Evolutionary conservation across 1,284 basidiomycete species (phyloP).

Genomic region (Boletus smithii): DNA sequence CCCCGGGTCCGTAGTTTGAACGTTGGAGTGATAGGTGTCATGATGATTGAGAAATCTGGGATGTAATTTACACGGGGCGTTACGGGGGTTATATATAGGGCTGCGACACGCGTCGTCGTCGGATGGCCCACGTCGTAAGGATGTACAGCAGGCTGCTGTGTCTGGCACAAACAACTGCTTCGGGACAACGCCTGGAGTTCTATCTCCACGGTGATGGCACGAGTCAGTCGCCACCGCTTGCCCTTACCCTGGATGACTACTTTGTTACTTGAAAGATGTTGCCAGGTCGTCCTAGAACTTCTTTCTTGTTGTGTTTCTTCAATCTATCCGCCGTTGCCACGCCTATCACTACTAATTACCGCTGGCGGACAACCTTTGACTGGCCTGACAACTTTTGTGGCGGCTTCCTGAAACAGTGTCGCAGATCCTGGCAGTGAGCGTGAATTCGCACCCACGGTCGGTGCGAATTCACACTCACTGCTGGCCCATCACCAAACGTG

Average conservation of each 20-base stretch:
- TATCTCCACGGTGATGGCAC: background rate
- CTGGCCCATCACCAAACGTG: background rate
- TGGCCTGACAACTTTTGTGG: background rate
- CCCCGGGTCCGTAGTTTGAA: background rate
- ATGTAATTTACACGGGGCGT: background rate
- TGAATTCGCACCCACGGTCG: background rate
- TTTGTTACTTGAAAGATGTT: background rate
- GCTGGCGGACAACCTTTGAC: background rate
- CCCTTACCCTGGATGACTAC: background rate
- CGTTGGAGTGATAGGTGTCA: background rate
- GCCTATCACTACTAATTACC: background rate
- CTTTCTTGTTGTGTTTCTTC: background rate
- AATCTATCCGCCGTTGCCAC: constrained; percentile 1
- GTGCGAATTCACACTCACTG: too few relatives aligned
- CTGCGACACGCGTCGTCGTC: background rate
- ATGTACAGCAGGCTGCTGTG: background rate
- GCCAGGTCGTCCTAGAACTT: background rate
- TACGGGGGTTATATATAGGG: constrained; percentile 8
- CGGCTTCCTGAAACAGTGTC: background rate
- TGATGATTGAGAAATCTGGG: background rate
- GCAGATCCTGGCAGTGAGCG: constrained; percentile 12
- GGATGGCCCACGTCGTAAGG: background rate
- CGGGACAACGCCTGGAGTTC: background rate
- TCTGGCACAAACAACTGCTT: background rate
- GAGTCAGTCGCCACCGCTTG: background rate